Evolutionary conservation across 257 asterid genomes (phyloP).

Genomic region (Penstemon eatonii): DNA sequence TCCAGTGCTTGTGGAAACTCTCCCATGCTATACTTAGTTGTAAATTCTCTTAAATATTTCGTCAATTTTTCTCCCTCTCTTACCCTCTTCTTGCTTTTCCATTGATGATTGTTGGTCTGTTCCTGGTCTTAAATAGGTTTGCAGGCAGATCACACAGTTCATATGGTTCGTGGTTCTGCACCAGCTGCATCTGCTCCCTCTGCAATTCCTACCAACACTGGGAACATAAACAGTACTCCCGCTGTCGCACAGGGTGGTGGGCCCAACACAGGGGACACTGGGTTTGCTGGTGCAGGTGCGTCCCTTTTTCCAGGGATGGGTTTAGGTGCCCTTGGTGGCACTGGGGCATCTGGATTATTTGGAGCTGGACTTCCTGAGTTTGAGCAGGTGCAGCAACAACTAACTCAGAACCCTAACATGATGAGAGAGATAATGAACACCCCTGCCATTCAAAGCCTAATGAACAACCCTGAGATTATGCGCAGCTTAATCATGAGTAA

Average conservation of each 20-base stretch:
- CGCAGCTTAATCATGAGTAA: slow-evolving; percentile 62
- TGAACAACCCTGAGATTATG: slow-evolving; percentile 64
- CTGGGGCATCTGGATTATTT: slow-evolving; percentile 43
- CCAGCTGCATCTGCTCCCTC: slow-evolving; percentile 43
- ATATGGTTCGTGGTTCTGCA: slow-evolving; percentile 61
- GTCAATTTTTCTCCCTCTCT: not conserved
- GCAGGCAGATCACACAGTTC: slow-evolving; percentile 68
- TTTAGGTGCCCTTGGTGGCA: slow-evolving; percentile 40
- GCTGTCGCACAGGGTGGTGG: slow-evolving; percentile 34
- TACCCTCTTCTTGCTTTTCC: not conserved
- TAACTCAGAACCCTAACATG: slow-evolving; percentile 58
- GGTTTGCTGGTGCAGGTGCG: slow-evolving; percentile 44
- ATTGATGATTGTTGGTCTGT: slow-evolving; percentile 17
- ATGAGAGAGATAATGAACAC: slow-evolving; percentile 59
- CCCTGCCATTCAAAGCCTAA: slow-evolving; percentile 52
- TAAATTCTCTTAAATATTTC: not conserved
- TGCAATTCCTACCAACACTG: slow-evolving; percentile 35
- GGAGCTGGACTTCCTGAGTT: slow-evolving; percentile 59
- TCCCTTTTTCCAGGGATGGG: slow-evolving; percentile 46
- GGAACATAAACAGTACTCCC: slow-evolving; percentile 28
- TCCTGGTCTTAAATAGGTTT: slow-evolving; percentile 38
- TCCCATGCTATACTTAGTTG: not conserved
- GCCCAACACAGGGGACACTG: slow-evolving; percentile 37
- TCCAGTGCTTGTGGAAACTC: slow-evolving; percentile 4
- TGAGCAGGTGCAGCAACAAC: slow-evolving; percentile 57